Evolutionary conservation across 192 early-diverging fungal species (phyloP).

Genomic region (Chytriomyces hyalinus): DNA sequence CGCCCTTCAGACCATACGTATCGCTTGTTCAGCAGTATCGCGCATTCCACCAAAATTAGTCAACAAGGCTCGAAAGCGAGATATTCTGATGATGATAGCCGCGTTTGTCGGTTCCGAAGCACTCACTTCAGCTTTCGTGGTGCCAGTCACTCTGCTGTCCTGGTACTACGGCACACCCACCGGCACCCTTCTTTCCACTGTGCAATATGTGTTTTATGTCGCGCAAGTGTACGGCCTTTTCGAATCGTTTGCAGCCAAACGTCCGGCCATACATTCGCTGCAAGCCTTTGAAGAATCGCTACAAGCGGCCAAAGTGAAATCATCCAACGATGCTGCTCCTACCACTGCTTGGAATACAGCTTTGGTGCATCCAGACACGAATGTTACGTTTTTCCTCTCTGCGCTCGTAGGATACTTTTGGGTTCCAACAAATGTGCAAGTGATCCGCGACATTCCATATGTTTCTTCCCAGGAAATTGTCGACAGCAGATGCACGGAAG

Average conservation of each 20-base stretch:
- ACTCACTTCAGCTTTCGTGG: neutral
- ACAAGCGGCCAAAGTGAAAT: neutral
- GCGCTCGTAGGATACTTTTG: conserved; percentile 32
- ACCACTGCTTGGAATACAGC: no score
- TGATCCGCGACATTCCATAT: neutral
- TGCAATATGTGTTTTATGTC: neutral
- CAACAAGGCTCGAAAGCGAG: neutral
- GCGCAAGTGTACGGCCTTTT: neutral
- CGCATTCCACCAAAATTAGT: neutral
- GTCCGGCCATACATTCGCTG: neutral
- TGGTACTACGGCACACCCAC: neutral
- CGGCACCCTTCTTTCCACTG: neutral
- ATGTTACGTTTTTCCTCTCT: no score
- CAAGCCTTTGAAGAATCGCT: conserved; percentile 5
- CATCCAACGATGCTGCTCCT: no score
- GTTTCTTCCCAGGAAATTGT: neutral
- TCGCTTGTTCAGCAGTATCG: neutral
- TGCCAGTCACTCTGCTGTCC: neutral
- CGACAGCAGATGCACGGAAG: neutral
- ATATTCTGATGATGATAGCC: neutral
- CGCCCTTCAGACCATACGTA: neutral
- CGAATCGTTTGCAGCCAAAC: neutral
- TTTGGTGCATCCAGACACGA: no score
- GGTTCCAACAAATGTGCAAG: neutral
- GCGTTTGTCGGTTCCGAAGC: neutral